Percentiles rank a stretch among this genome's conserved stretches.
Evolutionary conservation across 176 grass and related monocot species (phyloP).

Genomic region (bread wheat (Triticum aestivum)): DNA sequence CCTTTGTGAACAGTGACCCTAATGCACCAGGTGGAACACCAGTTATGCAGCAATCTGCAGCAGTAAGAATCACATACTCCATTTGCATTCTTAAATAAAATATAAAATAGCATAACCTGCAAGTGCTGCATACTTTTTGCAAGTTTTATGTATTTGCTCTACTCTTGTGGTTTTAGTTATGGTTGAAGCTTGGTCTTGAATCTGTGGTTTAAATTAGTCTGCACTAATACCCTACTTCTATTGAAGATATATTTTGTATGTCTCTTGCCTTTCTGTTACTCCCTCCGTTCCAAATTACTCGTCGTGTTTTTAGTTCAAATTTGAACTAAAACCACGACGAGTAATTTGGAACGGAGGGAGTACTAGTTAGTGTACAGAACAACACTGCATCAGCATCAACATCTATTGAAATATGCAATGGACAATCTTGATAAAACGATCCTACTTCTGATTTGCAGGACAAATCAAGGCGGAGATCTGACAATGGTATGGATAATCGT

Average conservation of each 20-base stretch:
- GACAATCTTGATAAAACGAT: slow-evolving; percentile 17
- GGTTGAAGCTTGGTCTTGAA: not conserved
- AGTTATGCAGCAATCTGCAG: slow-evolving; percentile 93
- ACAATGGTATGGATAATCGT: slow-evolving; percentile 52
- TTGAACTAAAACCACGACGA: too few species aligned
- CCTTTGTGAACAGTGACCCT: slow-evolving; percentile 63
- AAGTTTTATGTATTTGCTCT: not conserved
- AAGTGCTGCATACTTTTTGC: not conserved
- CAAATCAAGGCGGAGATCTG: slow-evolving; percentile 57
- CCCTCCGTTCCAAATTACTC: too few species aligned
- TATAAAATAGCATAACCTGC: slow-evolving; percentile 3
- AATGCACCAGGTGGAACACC: slow-evolving; percentile 97
- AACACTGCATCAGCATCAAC: not conserved
- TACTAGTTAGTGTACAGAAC: not conserved
- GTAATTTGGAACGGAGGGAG: too few species aligned
- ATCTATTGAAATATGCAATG: not conserved
- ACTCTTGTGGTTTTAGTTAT: not conserved
- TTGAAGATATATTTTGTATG: slow-evolving; percentile 5
- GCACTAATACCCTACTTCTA: not conserved
- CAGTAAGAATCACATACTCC: slow-evolving; percentile 44
- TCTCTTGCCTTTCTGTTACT: not conserved
- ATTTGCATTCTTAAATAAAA: slow-evolving; percentile 4
- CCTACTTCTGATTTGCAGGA: slow-evolving; percentile 49
- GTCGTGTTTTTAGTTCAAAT: too few species aligned
- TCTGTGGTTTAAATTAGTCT: not conserved